Evolutionary conservation across 225 moss, liverwort and hornwort species (phyloP).

Genomic region (Antitrichia curtipendula): DNA sequence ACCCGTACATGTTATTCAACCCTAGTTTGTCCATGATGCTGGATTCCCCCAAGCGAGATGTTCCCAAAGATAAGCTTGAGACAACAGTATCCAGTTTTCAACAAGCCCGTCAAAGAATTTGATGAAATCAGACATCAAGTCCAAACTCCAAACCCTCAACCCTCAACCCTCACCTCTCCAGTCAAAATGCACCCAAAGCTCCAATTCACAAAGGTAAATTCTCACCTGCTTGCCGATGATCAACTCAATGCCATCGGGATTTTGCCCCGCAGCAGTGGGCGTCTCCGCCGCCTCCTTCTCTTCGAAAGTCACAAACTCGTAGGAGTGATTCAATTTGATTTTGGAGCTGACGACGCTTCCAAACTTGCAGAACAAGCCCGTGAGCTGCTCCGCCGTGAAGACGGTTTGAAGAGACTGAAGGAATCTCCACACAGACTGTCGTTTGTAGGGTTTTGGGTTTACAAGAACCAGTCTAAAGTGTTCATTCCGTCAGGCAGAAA

Average conservation of each 20-base stretch:
- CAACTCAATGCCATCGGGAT: constrained; percentile 9
- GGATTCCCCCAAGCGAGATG: no score
- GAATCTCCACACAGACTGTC: no score
- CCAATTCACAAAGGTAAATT: not conserved
- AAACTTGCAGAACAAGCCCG: constrained; percentile 12
- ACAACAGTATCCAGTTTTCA: not conserved
- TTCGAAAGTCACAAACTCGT: constrained; percentile 26
- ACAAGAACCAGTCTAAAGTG: no score
- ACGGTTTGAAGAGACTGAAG: no score
- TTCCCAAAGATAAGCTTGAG: not conserved
- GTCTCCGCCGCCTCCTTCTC: constrained; percentile 4
- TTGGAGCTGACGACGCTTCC: constrained; percentile 18
- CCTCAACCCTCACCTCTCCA: not conserved
- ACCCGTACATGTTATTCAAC: no score
- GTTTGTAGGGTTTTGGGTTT: no score
- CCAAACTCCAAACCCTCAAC: no score
- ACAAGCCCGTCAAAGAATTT: not conserved
- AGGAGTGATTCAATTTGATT: constrained; percentile 27
- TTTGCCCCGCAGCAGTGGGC: constrained; percentile 27
- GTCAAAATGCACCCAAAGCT: not conserved
- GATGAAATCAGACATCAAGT: not conserved
- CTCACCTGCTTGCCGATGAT: constrained; percentile 32
- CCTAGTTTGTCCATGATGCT: no score
- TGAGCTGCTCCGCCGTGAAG: constrained; percentile 28
- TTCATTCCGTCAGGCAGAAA: not conserved